Evolutionary conservation across 106 monocot genomes (phyloP).

Genomic region (Acanthochlamys bracteata): DNA sequence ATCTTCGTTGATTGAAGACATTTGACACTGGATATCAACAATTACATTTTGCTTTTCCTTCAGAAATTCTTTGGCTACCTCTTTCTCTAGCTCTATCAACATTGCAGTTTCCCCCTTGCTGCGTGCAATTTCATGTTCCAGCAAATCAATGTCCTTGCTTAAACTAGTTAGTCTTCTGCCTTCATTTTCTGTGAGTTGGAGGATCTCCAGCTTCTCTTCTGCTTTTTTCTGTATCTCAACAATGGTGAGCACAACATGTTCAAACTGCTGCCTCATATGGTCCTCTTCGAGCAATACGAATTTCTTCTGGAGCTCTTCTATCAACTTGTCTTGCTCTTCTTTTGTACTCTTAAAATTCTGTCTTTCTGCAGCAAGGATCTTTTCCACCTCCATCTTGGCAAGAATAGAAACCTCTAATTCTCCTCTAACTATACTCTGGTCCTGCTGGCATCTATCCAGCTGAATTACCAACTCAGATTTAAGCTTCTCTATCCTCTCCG

Average conservation of each 20-base stretch:
- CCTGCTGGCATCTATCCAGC: constrained; percentile 19
- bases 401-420: constrained; percentile 31
- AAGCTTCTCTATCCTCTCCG: constrained; percentile 26
- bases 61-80: constrained; percentile 12
- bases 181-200: constrained; percentile 26
- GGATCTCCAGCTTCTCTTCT: constrained; percentile 24
- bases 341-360: constrained; percentile 13
- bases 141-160: constrained; percentile 16
- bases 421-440: constrained; percentile 14
- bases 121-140: constrained; percentile 23
- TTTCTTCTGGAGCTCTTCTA: constrained; percentile 31
- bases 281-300: constrained; percentile 26
- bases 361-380: constrained; percentile 19
- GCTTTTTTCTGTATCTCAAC: constrained; percentile 12
- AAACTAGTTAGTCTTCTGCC: constrained; percentile 22
- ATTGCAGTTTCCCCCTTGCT: constrained; percentile 13
- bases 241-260: constrained; percentile 16
- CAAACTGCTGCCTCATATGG: constrained; percentile 6
- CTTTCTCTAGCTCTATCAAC: constrained; percentile 31
- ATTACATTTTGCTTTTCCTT: constrained; percentile 34
- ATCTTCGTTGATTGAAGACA: constrained; percentile 21
- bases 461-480: constrained; percentile 30
- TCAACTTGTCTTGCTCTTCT: constrained; percentile 26
- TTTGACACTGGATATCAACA: constrained; percentile 16
- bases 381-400: constrained; percentile 30